Evolutionary conservation across 129 eudicot genomes (phyloP), one percentile per base, ranked within the genome.

Genomic region (Chrysanthemum makinoi): DNA sequence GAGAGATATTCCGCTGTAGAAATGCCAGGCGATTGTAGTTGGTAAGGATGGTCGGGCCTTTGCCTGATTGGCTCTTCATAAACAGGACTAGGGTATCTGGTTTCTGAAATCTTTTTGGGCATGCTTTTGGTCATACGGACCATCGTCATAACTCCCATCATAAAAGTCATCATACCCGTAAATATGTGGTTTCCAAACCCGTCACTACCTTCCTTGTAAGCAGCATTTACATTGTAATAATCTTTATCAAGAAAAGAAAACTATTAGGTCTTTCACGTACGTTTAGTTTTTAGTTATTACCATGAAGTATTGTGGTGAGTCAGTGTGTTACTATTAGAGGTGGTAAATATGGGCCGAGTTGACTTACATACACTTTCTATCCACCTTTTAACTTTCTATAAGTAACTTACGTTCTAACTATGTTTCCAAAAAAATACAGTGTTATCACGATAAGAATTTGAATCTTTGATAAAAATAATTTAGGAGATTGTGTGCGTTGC

Each of bases 101-200:
- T 75, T 64, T 85, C 97, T 10, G 89, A 84, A 52, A 95, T 72
- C 85, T 75, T 95, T 75, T 72, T 86, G 10, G 99, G 97, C 89
- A 90, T 85, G 83, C 77, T 86, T n/a, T 86, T 75, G 2, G 95
- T 90, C 85, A 95, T 83, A 2, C 97, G 89, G 54, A 95, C 87
- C 97, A 95, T 86, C 0, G 99, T 86, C 43, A 86, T 89, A 18
- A 87, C 76, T 35, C 97, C 97, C 99, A 95, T 95, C 48, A 95
- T 86, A 57, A 95, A 70, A 2, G 95, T 82, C 95, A 90, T 82
- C 75, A 90, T 79, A 64, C 97, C 95, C n/a, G 80, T 79, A 48
- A 90, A 82, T 12, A 95, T 68, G 15, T 79, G 91, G 83, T 80
- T 81, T 67, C 88, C 85, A 10, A 82, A 0, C 57, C 88, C 87